Evolutionary conservation across 257 asterid species (phyloP).

Genomic region (Echium plantagineum): DNA sequence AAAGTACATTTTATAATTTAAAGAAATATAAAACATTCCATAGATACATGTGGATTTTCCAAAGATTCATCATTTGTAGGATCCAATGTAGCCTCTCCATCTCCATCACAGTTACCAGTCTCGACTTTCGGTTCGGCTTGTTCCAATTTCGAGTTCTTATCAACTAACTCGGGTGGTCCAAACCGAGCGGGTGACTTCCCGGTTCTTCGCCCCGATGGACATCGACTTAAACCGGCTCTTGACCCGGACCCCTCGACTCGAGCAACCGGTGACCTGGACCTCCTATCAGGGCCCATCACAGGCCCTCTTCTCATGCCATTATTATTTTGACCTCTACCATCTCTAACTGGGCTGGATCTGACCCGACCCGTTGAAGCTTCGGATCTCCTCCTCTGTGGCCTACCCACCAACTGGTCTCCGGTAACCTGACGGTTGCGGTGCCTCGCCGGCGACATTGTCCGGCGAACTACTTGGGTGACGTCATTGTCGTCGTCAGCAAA

Average conservation of each 20-base stretch:
- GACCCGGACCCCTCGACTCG: constrained; percentile 25
- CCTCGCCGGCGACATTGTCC: no score
- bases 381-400: constrained; percentile 39
- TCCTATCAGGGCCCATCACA: constrained; percentile 47
- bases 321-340: constrained; percentile 7
- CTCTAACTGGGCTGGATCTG: constrained; percentile 20
- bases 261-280: constrained; percentile 59
- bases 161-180: constrained; percentile 17
- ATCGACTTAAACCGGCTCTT: constrained; percentile 29
- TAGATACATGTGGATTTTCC: constrained; percentile 89
- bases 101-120: not conserved
- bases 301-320: constrained; percentile 24
- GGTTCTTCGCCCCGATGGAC: constrained; percentile 35
- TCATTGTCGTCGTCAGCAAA: constrained; percentile 9
- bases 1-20: constrained; percentile 7
- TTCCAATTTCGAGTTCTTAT: not conserved
- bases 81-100: constrained; percentile 20
- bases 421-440: constrained; percentile 10
- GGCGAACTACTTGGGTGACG: constrained; percentile 9
- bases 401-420: constrained; percentile 30
- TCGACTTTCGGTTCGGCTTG: constrained; percentile 8
- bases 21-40: constrained; percentile 87
- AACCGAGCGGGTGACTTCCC: constrained; percentile 47
- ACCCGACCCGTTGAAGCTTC: constrained; percentile 48
- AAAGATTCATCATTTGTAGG: constrained; percentile 50